Base-by-base conservation (phyloP, 345 rosid genomes). In the Passiflora organensis region DNA sequence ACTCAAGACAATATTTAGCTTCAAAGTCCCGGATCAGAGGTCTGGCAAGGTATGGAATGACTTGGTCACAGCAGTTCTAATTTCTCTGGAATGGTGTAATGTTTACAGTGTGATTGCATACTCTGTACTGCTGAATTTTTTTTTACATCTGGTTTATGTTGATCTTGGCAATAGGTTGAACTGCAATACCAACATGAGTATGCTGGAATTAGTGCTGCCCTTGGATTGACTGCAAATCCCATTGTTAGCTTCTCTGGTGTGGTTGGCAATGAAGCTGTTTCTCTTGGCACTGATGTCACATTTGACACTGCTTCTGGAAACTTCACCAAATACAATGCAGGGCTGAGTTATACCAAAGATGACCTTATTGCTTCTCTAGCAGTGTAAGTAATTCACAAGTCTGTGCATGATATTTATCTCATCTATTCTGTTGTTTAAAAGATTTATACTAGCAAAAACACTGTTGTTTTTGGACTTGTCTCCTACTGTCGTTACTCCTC, bases 181-280 rank as follows among this genome's bases (percentile, higher is more conserved):
- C 76, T 94, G 48, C 97, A 94, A 65, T 94, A 89, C 60, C 78
- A 73, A 67, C 99, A 94, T 55, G 99, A 94, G 28, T 77, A 89
- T 48, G 84, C 96, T 32, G 99, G 96, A 60, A 79, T 94, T 55
- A 79, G 87, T 73, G 76, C 96, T 50, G 66, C 91, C 72, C 63
- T 94, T 48, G 99, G 97, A 3, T 63, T 94, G 75, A 89, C 87
- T 39, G 85, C 87, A 48, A 86, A 46, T 69, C 99, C 99, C 2
- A 21, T 78, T 67, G 84, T 85, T 65, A 94, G 85, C 70, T 87
- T 94, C 76, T 80, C 99, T 28, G 88, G 96, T 47, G 97, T 89
- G 55, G 62, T 94, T 56, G 99, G 99, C 48, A 80, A 68, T 66
- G 70, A 67, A 28, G 14, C 37, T 22, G 28, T 85, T 59, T 69